These are phyloP conservation scores for Ascocoryne sarcoides DNA, from an alignment of 2,329 filamentous ascomycete species.

Conservation along the genomic window DNA sequence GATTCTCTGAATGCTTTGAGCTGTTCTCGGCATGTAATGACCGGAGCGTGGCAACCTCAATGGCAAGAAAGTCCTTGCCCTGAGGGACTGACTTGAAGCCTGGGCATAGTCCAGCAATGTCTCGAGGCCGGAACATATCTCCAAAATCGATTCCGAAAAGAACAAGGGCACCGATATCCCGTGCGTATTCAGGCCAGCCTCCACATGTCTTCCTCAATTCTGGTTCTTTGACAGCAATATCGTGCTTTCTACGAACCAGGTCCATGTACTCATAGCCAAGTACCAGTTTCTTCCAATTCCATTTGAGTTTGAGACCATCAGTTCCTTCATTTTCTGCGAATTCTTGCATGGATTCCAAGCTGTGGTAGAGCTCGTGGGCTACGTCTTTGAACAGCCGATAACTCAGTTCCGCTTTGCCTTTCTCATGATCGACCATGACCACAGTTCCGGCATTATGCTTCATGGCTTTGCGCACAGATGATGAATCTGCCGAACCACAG, in stretches of 20 bases:
- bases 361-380: slow-evolving; percentile 3
- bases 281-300: background rate
- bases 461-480: slow-evolving; percentile 3
- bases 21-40: background rate
- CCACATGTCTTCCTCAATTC: background rate
- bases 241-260: background rate
- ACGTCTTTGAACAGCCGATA: slow-evolving; percentile 1
- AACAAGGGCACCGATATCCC: slow-evolving; percentile 11
- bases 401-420: background rate
- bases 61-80: slow-evolving; percentile 26
- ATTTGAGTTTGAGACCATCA: background rate
- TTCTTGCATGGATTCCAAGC: no score
- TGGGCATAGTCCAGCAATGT: slow-evolving; percentile 14
- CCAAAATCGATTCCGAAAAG: slow-evolving; percentile 25
- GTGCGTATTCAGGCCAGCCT: slow-evolving; percentile 6
- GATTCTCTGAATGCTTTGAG: background rate
- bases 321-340: background rate
- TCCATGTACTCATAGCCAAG: slow-evolving; percentile 1
- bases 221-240: background rate
- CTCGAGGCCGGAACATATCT: slow-evolving; percentile 20
- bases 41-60: background rate
- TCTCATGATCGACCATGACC: background rate
- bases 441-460: background rate
- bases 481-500: background rate
- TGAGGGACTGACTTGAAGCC: slow-evolving; percentile 24